Percentiles rank a stretch among this genome's conserved stretches.
phyloP scores from a whole-genome alignment of 495 filamentous ascomycete species.

The Tuber melanosporum region DNA sequence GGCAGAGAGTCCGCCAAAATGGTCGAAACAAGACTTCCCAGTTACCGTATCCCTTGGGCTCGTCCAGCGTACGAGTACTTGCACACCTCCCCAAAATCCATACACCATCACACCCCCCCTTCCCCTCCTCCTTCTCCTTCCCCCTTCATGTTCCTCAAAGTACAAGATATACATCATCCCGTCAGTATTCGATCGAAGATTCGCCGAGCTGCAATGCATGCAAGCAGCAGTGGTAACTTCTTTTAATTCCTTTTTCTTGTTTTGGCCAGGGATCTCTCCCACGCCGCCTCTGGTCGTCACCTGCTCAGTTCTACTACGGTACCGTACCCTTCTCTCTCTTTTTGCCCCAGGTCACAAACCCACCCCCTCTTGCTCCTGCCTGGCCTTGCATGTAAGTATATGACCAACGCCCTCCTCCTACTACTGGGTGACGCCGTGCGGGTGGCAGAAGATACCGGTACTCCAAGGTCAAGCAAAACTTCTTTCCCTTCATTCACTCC shows the following conservation, averaged over 20 bases:
- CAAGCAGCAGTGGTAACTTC: slow-evolving; percentile 34
- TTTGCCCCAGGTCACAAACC: slow-evolving; percentile 36
- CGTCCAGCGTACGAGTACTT: slow-evolving; percentile 6
- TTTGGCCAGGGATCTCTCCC: slow-evolving; percentile 41
- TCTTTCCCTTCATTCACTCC: slow-evolving; percentile 23
- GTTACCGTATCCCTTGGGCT: slow-evolving; percentile 15
- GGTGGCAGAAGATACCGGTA: slow-evolving; percentile 30
- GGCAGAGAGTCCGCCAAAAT: slow-evolving; percentile 32
- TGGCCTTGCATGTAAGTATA: slow-evolving; percentile 38
- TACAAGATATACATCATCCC: slow-evolving; percentile 39
- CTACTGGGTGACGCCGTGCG: slow-evolving; percentile 32
- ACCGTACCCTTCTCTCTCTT: slow-evolving; percentile 9
- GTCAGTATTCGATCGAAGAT: slow-evolving; percentile 39
- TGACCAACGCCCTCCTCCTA: slow-evolving; percentile 27
- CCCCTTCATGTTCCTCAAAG: slow-evolving; percentile 19
- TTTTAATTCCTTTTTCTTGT: slow-evolving; percentile 38
- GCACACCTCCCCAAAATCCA: slow-evolving; percentile 26
- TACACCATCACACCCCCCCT: slow-evolving; percentile 12
- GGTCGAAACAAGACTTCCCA: slow-evolving; percentile 31
- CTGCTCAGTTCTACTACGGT: slow-evolving; percentile 32
- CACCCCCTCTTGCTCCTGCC: slow-evolving; percentile 32
- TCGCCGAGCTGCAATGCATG: slow-evolving; percentile 40
- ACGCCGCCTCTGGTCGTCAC: slow-evolving; percentile 40
- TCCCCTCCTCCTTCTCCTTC: slow-evolving; percentile 6
- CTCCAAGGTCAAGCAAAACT: slow-evolving; percentile 20